A percentile compares a stretch with the other conserved stretches of the same genome.
These are phyloP conservation scores for Arabis alpina DNA, from an alignment of 345 rosid genomes.

Conservation along the genomic window DNA sequence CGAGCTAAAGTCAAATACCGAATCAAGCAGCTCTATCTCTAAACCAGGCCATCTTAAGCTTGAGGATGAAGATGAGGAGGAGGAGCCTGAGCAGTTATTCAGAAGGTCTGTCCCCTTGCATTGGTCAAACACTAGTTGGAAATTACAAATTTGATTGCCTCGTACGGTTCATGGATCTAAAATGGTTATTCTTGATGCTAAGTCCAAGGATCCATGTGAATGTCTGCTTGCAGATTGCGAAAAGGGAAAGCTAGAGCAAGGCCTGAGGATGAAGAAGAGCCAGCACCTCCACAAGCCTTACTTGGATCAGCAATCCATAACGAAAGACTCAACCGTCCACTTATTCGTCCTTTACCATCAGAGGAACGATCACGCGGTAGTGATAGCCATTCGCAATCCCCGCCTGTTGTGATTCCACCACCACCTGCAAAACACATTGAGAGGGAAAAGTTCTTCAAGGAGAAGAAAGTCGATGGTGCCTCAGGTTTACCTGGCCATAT, in stretches of 20 bases:
- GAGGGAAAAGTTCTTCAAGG: slow-evolving; percentile 93
- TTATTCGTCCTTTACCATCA: slow-evolving; percentile 63
- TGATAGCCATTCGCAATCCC: slow-evolving; percentile 48
- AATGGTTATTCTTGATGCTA: slow-evolving; percentile 28
- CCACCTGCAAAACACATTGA: slow-evolving; percentile 92
- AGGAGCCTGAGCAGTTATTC: slow-evolving; percentile 85
- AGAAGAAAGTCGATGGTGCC: slow-evolving; percentile 71
- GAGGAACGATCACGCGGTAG: slow-evolving; percentile 43
- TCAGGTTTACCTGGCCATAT: slow-evolving; percentile 61
- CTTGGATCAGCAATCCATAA: slow-evolving; percentile 55
- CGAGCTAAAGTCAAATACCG: slow-evolving; percentile 32
- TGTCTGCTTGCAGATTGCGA: slow-evolving; percentile 55
- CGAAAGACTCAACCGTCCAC: slow-evolving; percentile 77
- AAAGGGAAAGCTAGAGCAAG: slow-evolving; percentile 91
- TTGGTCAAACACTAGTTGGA: background rate
- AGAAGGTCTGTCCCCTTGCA: slow-evolving; percentile 59
- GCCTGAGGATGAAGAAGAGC: slow-evolving; percentile 74
- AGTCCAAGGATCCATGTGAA: slow-evolving; percentile 8
- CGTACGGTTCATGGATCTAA: background rate
- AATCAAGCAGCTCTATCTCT: slow-evolving; percentile 51
- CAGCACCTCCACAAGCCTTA: slow-evolving; percentile 50
- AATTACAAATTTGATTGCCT: background rate
- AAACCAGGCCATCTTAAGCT: slow-evolving; percentile 49
- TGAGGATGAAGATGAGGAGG: slow-evolving; percentile 65
- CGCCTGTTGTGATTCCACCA: slow-evolving; percentile 76